Base-by-base conservation (phyloP, 2,329 filamentous ascomycete genomes). In the Fusarium transvaalense region DNA sequence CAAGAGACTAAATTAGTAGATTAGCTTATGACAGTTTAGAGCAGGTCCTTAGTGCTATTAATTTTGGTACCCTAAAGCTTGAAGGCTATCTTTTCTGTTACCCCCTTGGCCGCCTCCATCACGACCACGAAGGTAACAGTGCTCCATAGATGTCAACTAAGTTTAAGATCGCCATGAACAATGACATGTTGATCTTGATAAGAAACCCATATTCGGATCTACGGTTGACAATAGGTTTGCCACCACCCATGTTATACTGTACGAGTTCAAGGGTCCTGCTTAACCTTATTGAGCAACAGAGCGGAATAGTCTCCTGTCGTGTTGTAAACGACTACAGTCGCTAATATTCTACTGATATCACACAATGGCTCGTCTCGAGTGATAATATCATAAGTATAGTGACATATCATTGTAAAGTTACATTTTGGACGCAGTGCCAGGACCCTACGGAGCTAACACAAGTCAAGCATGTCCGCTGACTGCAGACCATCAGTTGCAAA, bases 351-450 rank as follows among this genome's bases (percentile, higher is more conserved):
- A 13, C 2, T 14, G 8, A 39, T 12, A 19, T 39, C 12, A 38
- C 19, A 34, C n/a, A 29, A 21, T 13, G 32, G 29, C 27, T 31
- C 9, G 23, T 10, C 14, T 3, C 7, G 19, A 38, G 39, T 39
- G 32, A 47, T 25, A 10, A n/a, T 29, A 25, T 37, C 15, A 19
- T 14, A 50, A 25, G 59, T 61, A 61, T 19, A 38, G 48, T 29
- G 35, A 68, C 65, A 45, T 15, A n/a, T 23, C 19, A 5, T 14
- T 42, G 37, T 45, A 52, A 55, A 42, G 50, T 56, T 55, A 55
- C 64, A 60, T 56, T 21, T 45, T 47, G 50, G 29, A 53, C 41
- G 54, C n/a, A 19, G 57, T 58, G 39, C 45, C 21, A 56, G 25
- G 46, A 38, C 41, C 51, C 31, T 55, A 17, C 37, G 19, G 61